These are phyloP conservation scores for Tricharina praecox DNA, from an alignment of 495 filamentous ascomycete genomes.

Conservation along the genomic window DNA sequence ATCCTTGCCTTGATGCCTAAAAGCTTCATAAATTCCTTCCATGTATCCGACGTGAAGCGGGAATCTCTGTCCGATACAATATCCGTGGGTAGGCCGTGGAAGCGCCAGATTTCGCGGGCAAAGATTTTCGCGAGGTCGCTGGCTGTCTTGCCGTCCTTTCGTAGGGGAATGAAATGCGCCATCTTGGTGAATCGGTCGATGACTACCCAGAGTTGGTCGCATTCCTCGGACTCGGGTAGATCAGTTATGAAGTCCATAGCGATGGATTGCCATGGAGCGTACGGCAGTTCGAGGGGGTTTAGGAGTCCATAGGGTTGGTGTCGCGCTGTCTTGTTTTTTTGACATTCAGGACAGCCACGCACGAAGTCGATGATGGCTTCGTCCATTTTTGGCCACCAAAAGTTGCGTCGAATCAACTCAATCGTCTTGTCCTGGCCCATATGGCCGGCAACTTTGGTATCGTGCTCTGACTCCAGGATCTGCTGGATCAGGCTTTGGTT, in stretches of 20 bases:
- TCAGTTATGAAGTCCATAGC: slow-evolving; percentile 12
- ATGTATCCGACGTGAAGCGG: slow-evolving; percentile 2
- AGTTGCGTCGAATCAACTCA: not conserved
- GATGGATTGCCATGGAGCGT: slow-evolving; percentile 1
- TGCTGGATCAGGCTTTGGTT: not conserved
- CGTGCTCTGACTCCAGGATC: slow-evolving; percentile 2
- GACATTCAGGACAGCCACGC: not conserved
- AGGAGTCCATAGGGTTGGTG: slow-evolving; percentile 1
- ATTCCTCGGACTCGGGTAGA: slow-evolving; percentile 1
- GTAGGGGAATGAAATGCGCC: slow-evolving; percentile 8
- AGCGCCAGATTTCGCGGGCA: not conserved
- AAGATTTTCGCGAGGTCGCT: not conserved
- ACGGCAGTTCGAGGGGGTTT: not conserved
- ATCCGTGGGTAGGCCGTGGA: slow-evolving; percentile 4
- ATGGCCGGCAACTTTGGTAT: slow-evolving; percentile 4
- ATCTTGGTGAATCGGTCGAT: slow-evolving; percentile 13
- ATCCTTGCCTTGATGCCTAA: not conserved
- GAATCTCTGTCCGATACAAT: slow-evolving; percentile 7
- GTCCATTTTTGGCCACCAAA: not conserved
- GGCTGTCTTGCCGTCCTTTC: not conserved
- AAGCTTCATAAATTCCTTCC: slow-evolving; percentile 4
- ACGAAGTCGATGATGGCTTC: not conserved
- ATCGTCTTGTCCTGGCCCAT: slow-evolving; percentile 9
- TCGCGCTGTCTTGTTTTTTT: not conserved
- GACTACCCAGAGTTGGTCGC: slow-evolving; percentile 2